Evolutionary conservation across 2,329 filamentous ascomycete species (phyloP).

Genomic region (Mariannaea sp.): DNA sequence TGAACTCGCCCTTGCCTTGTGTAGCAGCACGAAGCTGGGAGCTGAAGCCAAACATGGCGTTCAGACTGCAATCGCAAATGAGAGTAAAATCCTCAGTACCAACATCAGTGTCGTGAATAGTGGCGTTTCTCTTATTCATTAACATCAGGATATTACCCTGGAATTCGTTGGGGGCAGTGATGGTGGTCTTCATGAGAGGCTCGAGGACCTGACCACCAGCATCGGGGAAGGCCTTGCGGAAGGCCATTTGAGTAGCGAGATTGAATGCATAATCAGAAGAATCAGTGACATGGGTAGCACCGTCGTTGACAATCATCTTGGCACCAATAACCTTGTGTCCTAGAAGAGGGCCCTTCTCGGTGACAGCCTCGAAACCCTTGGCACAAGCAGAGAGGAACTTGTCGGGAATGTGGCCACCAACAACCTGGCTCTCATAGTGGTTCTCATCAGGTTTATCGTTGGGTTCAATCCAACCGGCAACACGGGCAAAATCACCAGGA

Average conservation of each 20-base stretch:
- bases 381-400: slow-evolving; percentile 94
- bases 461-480: slow-evolving; percentile 90
- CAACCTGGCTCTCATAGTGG: slow-evolving; percentile 83
- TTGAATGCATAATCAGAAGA: slow-evolving; percentile 97
- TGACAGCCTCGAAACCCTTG: slow-evolving; percentile 87
- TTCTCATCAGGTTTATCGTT: slow-evolving; percentile 74
- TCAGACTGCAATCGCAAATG: slow-evolving; percentile 88
- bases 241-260: slow-evolving; percentile 91
- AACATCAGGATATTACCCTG: slow-evolving; percentile 94
- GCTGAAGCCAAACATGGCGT: slow-evolving; percentile 98
- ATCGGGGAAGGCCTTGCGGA: slow-evolving; percentile 87
- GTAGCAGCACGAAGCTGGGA: slow-evolving; percentile 89
- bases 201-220: slow-evolving; percentile 86
- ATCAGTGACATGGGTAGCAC: slow-evolving; percentile 96
- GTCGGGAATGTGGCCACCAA: slow-evolving; percentile 89
- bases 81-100: slow-evolving; percentile 93
- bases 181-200: slow-evolving; percentile 97
- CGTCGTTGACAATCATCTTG: slow-evolving; percentile 92
- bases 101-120: slow-evolving; percentile 94
- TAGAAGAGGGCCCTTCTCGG: slow-evolving; percentile 85
- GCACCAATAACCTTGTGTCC: slow-evolving; percentile 92
- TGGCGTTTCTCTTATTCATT: slow-evolving; percentile 94
- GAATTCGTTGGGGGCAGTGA: slow-evolving; percentile 95
- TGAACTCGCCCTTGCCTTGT: slow-evolving; percentile 98
- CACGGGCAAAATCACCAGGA: slow-evolving; percentile 92